Conservation (phyloP, 2,329 filamentous ascomycete genomes). For the Penicillium sp. region DNA sequence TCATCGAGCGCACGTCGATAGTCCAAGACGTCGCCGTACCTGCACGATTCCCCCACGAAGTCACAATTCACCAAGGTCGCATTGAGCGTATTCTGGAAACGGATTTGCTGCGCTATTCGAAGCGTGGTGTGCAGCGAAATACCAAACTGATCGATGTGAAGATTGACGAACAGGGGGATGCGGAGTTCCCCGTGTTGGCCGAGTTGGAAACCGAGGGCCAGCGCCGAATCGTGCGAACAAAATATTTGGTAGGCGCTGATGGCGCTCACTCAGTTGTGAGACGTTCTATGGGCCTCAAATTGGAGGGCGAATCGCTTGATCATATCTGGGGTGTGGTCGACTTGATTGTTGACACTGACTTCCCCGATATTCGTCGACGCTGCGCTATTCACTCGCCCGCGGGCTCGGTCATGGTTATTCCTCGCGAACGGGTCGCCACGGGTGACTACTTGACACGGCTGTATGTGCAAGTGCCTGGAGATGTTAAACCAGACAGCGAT, state of each 20-base stretch:
- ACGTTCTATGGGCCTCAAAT: conserved; percentile 51
- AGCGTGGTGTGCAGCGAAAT: conserved; percentile 60
- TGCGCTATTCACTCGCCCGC: conserved; percentile 74
- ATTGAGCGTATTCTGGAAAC: conserved; percentile 71
- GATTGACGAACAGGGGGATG: conserved; percentile 55
- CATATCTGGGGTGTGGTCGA: conserved; percentile 79
- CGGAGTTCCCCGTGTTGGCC: conserved; percentile 40
- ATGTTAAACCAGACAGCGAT: conserved; percentile 31
- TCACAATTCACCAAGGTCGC: conserved; percentile 69
- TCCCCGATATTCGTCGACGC: conserved; percentile 79
- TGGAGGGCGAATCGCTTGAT: conserved; percentile 69
- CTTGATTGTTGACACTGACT: conserved; percentile 70
- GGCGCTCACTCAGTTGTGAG: conserved; percentile 69
- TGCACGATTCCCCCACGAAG: conserved; percentile 70
- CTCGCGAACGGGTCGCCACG: conserved; percentile 62
- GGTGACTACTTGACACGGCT: conserved; percentile 71
- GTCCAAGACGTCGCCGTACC: conserved; percentile 60
- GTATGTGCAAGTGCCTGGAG: conserved; percentile 53
- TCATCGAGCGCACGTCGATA: conserved; percentile 64
- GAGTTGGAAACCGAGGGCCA: conserved; percentile 34
- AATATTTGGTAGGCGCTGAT: conserved; percentile 72
- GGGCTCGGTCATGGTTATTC: conserved; percentile 79
- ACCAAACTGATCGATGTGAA: conserved; percentile 66
- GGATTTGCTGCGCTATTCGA: conserved; percentile 64
- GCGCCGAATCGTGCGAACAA: conserved; percentile 57